These are phyloP conservation scores for Vitis rupestris DNA, from an alignment of 164 flowering plant genomes.

Conservation along the genomic window DNA sequence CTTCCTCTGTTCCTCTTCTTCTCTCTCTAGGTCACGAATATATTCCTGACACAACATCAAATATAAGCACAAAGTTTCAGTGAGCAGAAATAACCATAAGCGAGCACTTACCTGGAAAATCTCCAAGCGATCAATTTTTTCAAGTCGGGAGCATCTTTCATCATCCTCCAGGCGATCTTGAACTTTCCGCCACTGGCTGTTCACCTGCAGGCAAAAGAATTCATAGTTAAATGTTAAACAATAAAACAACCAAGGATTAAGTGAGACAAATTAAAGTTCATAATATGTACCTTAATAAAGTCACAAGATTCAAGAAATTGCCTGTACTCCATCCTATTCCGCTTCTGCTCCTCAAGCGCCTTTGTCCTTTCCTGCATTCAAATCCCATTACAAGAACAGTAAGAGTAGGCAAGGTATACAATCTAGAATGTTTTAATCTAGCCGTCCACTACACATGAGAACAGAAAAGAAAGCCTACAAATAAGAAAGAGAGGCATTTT, in stretches of 20 bases:
- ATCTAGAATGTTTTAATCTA: too few relatives aligned
- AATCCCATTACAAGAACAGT: neutral
- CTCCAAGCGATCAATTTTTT: slow-evolving; percentile 84
- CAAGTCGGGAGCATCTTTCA: slow-evolving; percentile 87
- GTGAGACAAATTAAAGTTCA: neutral
- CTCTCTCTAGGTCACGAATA: slow-evolving; percentile 83
- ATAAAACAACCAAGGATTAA: neutral
- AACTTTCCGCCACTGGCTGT: slow-evolving; percentile 90
- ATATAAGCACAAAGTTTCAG: slow-evolving; percentile 14
- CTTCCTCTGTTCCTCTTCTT: slow-evolving; percentile 93
- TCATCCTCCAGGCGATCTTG: slow-evolving; percentile 93
- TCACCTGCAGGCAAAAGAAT: slow-evolving; percentile 43
- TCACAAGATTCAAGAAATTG: slow-evolving; percentile 86
- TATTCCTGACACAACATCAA: slow-evolving; percentile 59
- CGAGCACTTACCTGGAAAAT: slow-evolving; percentile 60
- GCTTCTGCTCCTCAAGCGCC: slow-evolving; percentile 83
- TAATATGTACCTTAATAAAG: slow-evolving; percentile 61
- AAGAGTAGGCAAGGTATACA: neutral
- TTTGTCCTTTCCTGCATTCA: slow-evolving; percentile 72
- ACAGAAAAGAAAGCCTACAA: too few relatives aligned
- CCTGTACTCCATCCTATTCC: slow-evolving; percentile 62
- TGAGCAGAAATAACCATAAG: neutral
- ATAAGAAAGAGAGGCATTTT: too few relatives aligned
- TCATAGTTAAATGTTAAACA: neutral
- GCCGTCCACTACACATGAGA: too few relatives aligned